Evolutionary conservation across 495 filamentous ascomycete genomes (phyloP), one percentile per base, ranked within the genome.

Genomic region (Diplogelasinospora grovesii): DNA sequence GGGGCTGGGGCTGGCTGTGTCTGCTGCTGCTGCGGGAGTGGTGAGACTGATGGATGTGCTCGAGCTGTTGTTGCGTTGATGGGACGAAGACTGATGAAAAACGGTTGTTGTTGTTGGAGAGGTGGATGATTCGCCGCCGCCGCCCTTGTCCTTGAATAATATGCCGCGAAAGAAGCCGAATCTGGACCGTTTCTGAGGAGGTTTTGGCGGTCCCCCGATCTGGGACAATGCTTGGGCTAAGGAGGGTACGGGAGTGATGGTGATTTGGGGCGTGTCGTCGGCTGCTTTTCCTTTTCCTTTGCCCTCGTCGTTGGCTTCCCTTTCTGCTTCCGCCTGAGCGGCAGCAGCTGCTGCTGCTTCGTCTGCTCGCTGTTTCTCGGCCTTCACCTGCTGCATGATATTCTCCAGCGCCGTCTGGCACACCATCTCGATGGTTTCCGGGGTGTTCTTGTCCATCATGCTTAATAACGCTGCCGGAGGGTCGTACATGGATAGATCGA

Each of bases 401-500:
- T 49, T 57, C 3, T 55, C 46, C 8, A 68, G 55, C 0, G 64
- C 61, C 8, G 55, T 31, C 19, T 52, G 37, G 23, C 61, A 48
- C 10, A 68, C 41, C 25, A 52, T 45, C 1, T 36, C 15, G 32
- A 64, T 43, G 11, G 56, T 44, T 11, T 65, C 58, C 18, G 54
- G 52, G 1, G 37, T 49, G 32, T 18, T n/a, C n/a, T n/a, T n/a
- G n/a, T n/a, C n/a, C n/a, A n/a, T n/a, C n/a, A n/a, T n/a, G n/a
- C n/a, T n/a, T n/a, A n/a, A n/a, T n/a, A n/a, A n/a, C n/a, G n/a
- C n/a, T n/a, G n/a, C n/a, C n/a, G n/a, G n/a, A n/a, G n/a, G n/a
- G 4, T 58, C 56, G 37, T 61, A 68, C 13, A 51, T 38, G 4
- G 45, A 57, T 48, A 61, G 60, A 43, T 64, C 59, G 36, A 55